Conservation (phyloP, 2,329 filamentous ascomycete species). For the Herpotrichia juniperi region DNA sequence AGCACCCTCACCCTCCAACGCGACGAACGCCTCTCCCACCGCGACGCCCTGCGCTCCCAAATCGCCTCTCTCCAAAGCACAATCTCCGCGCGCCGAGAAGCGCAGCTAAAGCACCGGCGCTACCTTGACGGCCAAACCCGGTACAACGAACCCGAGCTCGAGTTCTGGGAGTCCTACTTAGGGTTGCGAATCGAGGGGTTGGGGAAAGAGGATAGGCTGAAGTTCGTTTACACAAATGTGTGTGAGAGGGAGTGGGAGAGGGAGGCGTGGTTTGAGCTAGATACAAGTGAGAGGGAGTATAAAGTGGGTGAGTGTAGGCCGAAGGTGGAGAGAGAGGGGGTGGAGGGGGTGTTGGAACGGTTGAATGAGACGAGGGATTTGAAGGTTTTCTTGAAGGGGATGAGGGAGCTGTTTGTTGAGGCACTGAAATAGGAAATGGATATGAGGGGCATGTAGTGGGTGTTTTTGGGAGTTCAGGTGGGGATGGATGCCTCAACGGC, state of each 20-base stretch:
- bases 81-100: constrained; percentile 72
- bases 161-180: constrained; percentile 93
- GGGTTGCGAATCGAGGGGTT: constrained; percentile 89
- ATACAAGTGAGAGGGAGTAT: constrained; percentile 81
- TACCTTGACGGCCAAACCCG: constrained; percentile 83
- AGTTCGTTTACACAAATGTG: constrained; percentile 87
- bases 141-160: constrained; percentile 90
- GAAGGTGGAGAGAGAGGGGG: constrained; percentile 77
- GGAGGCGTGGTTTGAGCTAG: constrained; percentile 93
- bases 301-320: constrained; percentile 81
- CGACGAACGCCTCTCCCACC: constrained; percentile 60
- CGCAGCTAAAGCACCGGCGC: constrained; percentile 73
- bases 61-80: constrained; percentile 70
- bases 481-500: neutral
- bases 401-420: constrained; percentile 76
- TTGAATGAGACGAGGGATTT: constrained; percentile 83
- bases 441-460: neutral
- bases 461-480: neutral
- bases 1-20: constrained; percentile 61
- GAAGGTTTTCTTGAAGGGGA: constrained; percentile 75
- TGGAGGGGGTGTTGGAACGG: constrained; percentile 76
- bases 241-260: constrained; percentile 86
- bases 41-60: constrained; percentile 62
- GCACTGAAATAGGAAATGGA: constrained; percentile 54
- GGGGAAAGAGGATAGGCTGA: constrained; percentile 80